These are phyloP conservation scores for Diaporthe sp. DNA, from an alignment of 2,329 filamentous ascomycete species.

Conservation along the genomic window DNA sequence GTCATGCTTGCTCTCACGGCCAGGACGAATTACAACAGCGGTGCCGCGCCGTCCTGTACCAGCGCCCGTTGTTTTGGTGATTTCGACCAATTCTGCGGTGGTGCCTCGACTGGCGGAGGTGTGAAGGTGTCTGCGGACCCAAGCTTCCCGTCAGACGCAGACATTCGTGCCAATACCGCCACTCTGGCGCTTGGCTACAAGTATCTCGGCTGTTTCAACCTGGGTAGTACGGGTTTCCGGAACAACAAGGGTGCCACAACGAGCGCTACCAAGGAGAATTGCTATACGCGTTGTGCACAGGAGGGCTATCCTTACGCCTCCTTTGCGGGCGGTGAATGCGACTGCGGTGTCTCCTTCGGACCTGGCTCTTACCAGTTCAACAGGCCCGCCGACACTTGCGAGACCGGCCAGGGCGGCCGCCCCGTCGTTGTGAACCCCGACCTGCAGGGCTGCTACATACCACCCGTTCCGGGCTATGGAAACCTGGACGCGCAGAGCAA, in stretches of 20 bases:
- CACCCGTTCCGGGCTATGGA: constrained; percentile 47
- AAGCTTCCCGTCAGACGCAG: neutral
- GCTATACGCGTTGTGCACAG: neutral
- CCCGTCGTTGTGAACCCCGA: constrained; percentile 65
- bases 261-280: neutral
- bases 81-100: neutral
- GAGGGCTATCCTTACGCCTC: neutral
- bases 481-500: constrained; percentile 1
- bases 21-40: neutral
- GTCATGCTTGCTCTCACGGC: neutral
- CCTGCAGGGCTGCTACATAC: constrained; percentile 61
- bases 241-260: too few species aligned
- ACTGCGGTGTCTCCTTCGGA: constrained; percentile 42
- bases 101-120: neutral
- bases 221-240: neutral
- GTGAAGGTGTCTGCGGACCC: neutral
- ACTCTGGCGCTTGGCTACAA: neutral
- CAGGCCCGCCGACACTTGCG: constrained; percentile 45
- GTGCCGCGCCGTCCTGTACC: too few species aligned
- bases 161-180: neutral
- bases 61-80: neutral
- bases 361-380: constrained; percentile 32
- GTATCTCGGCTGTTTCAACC: constrained; percentile 4
- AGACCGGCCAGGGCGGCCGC: constrained; percentile 48
- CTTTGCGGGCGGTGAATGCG: constrained; percentile 21